Base-by-base conservation (phyloP, 2,329 filamentous ascomycete species). In the Pseudogymnoascus sp. region DNA sequence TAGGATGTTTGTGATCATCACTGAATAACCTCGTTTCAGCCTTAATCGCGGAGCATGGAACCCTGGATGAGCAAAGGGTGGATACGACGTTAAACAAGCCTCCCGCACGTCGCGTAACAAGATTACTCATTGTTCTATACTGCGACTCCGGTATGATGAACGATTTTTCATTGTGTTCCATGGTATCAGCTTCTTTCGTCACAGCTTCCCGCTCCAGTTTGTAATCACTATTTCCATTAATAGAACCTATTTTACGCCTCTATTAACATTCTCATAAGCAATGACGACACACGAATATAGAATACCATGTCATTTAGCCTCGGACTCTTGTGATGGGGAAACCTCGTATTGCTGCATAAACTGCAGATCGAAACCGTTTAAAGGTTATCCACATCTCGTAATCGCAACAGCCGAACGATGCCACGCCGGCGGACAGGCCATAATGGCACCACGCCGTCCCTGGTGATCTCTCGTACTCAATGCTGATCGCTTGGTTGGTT, bases 381-480 rank as follows among this genome's bases (percentile, higher is more conserved):
- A 6, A 52, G 45, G 25, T 31, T 31, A 11, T 31, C 45, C 25
- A 31, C n/a, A 31, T 16, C 45, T 31, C 45, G 45, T 52, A 52
- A 52, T 18, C 4, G 4, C 45, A 52, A 52, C 25, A 52, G 25
- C 45, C 45, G 45, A 33, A 31, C 45, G 12, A 52, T 52, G n/a
- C 23, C 45, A 52, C 45, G 16, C n/a, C 25, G 11, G 14, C 45
- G 25, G n/a, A 52, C n/a, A 31, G 45, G 23, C 45, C 45, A 52
- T 18, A 23, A 52, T 18, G 25, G 25, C 25, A 31, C 25, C 25
- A 52, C 25, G 45, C 12, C 25, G 25, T 33, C 45, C 45, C 45
- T 52, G 45, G n/a, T 52, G 45, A 52, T 52, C 45, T 31, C 45
- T 52, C 45, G 45, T 52, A 52, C 45, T 52, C 25, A 52, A 31